A percentile compares a stretch with the other conserved stretches of the same genome.
Conservation (phyloP, 495 filamentous ascomycete genomes). For the Xylaria longipes region DNA sequence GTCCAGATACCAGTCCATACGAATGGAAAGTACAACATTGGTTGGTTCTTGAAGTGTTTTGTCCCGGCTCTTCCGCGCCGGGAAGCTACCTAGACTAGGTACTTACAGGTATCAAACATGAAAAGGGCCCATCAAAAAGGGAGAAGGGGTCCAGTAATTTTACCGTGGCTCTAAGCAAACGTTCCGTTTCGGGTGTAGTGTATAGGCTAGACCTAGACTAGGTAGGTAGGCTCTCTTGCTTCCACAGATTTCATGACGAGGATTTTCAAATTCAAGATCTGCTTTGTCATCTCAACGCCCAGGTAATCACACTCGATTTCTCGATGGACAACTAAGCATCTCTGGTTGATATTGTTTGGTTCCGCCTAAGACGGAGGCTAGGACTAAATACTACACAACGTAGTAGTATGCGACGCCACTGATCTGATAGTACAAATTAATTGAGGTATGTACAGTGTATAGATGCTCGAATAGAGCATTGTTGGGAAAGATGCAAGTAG, state of each 20-base stretch:
- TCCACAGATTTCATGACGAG: not conserved
- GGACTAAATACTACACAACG: not conserved
- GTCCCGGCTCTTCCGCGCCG: slow-evolving; percentile 8
- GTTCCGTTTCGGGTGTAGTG: slow-evolving; percentile 2
- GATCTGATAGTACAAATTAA: not conserved
- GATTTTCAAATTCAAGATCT: not conserved
- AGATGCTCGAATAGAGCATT: not conserved
- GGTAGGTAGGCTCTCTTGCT: not conserved
- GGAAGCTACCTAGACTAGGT: not conserved
- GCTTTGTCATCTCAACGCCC: not conserved
- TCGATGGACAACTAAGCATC: not conserved
- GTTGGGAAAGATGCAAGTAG: not conserved
- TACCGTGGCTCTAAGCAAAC: not conserved
- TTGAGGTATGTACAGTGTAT: not conserved
- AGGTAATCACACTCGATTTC: no score
- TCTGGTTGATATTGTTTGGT: not conserved
- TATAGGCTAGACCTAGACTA: not conserved
- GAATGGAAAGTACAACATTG: no score
- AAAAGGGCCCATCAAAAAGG: not conserved
- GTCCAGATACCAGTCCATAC: no score
- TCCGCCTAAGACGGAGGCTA: not conserved
- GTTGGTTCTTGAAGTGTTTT: not conserved
- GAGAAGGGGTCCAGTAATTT: slow-evolving; percentile 8
- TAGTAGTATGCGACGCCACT: not conserved
- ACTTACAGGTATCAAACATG: not conserved